Percentiles rank a stretch among this genome's conserved stretches.
Conservation (phyloP, 2,329 filamentous ascomycete genomes). For the Penicillium sp. region DNA sequence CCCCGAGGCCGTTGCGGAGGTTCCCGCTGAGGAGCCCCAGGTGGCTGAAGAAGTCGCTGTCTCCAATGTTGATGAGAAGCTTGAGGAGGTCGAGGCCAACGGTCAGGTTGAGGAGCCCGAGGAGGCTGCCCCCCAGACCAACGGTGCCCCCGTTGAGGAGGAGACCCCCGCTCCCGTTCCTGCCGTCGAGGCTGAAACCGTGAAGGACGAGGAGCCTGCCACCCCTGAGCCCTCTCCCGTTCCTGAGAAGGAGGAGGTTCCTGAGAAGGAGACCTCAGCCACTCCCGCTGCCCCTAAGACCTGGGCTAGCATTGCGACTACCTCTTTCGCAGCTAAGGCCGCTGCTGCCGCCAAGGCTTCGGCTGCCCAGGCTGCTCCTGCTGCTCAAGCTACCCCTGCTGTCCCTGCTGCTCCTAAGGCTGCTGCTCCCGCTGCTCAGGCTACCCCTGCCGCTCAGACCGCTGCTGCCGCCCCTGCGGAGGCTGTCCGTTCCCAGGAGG, state of each 20-base stretch:
- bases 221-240: constrained; percentile 60
- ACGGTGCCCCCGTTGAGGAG: constrained; percentile 28
- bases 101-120: constrained; percentile 40
- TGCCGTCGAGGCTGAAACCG: constrained; percentile 42
- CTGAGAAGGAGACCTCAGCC: constrained; percentile 53
- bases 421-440: constrained; percentile 33
- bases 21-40: constrained; percentile 31
- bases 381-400: constrained; percentile 30
- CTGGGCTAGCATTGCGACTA: constrained; percentile 61
- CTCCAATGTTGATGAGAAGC: constrained; percentile 68
- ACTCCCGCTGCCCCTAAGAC: constrained; percentile 57
- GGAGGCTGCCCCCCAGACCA: constrained; percentile 39
- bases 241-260: constrained; percentile 44
- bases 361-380: constrained; percentile 40
- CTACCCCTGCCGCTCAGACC: constrained; percentile 35
- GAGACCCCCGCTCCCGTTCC: constrained; percentile 25
- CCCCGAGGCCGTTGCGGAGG: constrained; percentile 36
- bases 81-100: constrained; percentile 62
- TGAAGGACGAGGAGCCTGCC: constrained; percentile 64
- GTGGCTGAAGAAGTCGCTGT: constrained; percentile 47
- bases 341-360: constrained; percentile 37
- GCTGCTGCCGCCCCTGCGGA: constrained; percentile 37
- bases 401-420: constrained; percentile 34
- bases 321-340: constrained; percentile 37
- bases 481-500: constrained; percentile 67